A percentile compares a stretch with the other conserved stretches of the same genome.
phyloP scores from a whole-genome alignment of 176 grass and related monocot genomes.

The Bolboschoenus planiculmis region DNA sequence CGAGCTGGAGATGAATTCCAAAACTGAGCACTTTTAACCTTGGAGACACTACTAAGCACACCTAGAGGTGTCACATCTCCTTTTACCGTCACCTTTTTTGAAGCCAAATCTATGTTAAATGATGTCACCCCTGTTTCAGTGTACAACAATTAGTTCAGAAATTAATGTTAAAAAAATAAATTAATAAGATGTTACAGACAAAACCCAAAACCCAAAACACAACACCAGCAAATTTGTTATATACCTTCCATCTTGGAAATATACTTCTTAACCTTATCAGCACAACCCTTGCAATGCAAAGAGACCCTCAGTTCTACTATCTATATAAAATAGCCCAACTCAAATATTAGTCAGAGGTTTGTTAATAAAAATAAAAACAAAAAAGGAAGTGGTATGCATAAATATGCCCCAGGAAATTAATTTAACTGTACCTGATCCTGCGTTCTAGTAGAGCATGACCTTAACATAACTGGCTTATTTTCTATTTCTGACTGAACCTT shows the following conservation, averaged over 20 bases:
- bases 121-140: slow-evolving; percentile 51
- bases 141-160: background rate
- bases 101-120: slow-evolving; percentile 68
- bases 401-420: background rate
- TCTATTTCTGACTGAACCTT: background rate
- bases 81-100: slow-evolving; percentile 84
- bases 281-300: slow-evolving; percentile 88
- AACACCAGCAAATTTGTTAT: background rate
- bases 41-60: slow-evolving; percentile 77
- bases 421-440: slow-evolving; percentile 30
- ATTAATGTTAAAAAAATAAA: background rate
- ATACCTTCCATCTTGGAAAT: slow-evolving; percentile 80
- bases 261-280: slow-evolving; percentile 79
- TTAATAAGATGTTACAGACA: background rate
- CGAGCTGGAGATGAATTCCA: slow-evolving; percentile 42
- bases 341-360: background rate
- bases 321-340: slow-evolving; percentile 22
- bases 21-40: slow-evolving; percentile 81
- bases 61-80: slow-evolving; percentile 77
- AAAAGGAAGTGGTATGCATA: background rate
- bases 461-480: slow-evolving; percentile 19
- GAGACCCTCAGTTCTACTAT: slow-evolving; percentile 61
- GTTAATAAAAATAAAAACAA: too few species aligned
- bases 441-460: slow-evolving; percentile 37
- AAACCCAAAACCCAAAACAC: background rate